Percentiles rank a stretch among this genome's conserved stretches.
Conservation (phyloP, 139 green algal species). For the Limnomonas spitsbergensis region DNA sequence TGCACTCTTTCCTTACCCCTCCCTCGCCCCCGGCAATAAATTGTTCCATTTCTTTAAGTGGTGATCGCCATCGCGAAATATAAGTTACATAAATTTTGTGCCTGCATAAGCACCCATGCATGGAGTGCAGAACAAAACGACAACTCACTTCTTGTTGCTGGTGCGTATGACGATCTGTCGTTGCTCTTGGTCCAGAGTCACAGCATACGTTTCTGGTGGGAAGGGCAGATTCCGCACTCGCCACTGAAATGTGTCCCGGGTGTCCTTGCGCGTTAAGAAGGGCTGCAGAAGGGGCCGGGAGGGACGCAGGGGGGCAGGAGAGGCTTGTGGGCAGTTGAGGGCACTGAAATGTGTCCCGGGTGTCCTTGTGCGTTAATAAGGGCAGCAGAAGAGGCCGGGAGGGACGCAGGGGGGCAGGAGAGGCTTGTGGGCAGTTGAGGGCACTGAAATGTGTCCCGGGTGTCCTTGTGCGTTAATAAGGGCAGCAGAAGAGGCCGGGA, state of each 20-base stretch:
- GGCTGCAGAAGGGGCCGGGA: constrained; percentile 18
- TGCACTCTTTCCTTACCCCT: too few relatives aligned
- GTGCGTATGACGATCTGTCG: constrained; percentile 41
- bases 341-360: constrained; percentile 36
- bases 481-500: constrained; percentile 16
- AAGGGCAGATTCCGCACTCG: constrained; percentile 50
- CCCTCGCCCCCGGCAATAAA: too few relatives aligned
- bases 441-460: constrained; percentile 36
- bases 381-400: constrained; percentile 16
- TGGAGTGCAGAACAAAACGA: too few relatives aligned
- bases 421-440: too few relatives aligned
- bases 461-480: constrained; percentile 34
- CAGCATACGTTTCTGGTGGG: constrained; percentile 28
- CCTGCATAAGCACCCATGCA: too few relatives aligned
- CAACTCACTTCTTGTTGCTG: constrained; percentile 52
- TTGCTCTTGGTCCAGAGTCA: constrained; percentile 27
- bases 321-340: too few relatives aligned
- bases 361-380: constrained; percentile 34
- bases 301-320: not conserved
- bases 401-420: not conserved
- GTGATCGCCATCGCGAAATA: too few relatives aligned
- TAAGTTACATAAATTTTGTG: too few relatives aligned
- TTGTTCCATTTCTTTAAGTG: too few relatives aligned
- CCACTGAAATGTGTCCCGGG: constrained; percentile 37
- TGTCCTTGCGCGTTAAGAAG: constrained; percentile 35